These are phyloP conservation scores for Chlorella variabilis DNA, from an alignment of 163 green algal genomes.

Conservation along the genomic window DNA sequence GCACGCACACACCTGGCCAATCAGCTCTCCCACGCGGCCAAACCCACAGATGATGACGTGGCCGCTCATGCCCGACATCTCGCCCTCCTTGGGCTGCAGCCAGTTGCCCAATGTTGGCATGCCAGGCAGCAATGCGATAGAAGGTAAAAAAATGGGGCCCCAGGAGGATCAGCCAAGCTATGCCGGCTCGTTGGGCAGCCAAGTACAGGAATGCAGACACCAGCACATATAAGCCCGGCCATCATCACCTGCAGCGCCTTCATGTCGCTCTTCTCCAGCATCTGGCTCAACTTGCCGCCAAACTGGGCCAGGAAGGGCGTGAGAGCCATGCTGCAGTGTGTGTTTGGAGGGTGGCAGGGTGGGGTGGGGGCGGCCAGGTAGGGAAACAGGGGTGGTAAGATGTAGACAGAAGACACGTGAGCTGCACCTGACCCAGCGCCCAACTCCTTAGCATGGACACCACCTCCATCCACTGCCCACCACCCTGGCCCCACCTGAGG, in stretches of 20 bases:
- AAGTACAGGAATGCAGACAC: too few relatives aligned
- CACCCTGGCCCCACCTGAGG: constrained; percentile 2
- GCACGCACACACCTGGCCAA: constrained; percentile 58
- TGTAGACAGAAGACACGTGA: not conserved
- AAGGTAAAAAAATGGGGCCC: too few relatives aligned
- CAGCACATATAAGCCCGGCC: too few relatives aligned
- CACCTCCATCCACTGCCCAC: not conserved
- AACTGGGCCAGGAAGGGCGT: constrained; percentile 93
- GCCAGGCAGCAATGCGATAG: too few relatives aligned
- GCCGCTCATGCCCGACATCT: constrained; percentile 84
- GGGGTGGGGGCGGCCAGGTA: too few relatives aligned
- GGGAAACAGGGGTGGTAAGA: not conserved
- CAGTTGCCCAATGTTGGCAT: too few relatives aligned
- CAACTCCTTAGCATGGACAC: too few relatives aligned
- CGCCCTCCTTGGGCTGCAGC: constrained; percentile 77
- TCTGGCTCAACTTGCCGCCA: constrained; percentile 76
- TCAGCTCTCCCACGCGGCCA: constrained; percentile 95
- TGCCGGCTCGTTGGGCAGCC: too few relatives aligned
- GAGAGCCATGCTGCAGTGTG: constrained; percentile 88
- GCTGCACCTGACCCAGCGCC: too few relatives aligned
- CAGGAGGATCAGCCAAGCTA: too few relatives aligned
- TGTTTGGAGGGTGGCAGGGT: too few relatives aligned
- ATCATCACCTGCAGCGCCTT: constrained; percentile 52
- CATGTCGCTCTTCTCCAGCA: constrained; percentile 84
- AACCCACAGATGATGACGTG: constrained; percentile 99